phyloP scores from a whole-genome alignment of 306 rosid genomes.

The Vicia faba region DNA sequence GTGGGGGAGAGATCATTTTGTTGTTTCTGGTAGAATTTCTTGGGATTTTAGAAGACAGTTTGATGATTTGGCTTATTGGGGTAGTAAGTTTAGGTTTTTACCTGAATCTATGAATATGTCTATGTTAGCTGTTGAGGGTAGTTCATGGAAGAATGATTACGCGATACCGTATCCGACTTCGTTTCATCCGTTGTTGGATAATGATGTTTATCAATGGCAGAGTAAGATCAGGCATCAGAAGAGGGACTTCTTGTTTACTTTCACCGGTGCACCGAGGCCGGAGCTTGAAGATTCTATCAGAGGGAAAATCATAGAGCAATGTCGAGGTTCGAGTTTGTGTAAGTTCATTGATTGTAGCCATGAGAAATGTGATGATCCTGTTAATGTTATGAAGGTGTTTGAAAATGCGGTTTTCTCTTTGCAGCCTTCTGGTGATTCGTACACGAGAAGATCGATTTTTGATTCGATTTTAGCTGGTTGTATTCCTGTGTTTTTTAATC shows the following conservation, averaged over 20 bases:
- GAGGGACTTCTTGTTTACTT: conserved; percentile 60
- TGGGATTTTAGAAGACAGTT: conserved; percentile 87
- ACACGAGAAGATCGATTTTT: conserved; percentile 83
- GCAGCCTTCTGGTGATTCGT: conserved; percentile 89
- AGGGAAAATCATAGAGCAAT: conserved; percentile 67
- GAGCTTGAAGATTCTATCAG: conserved; percentile 57
- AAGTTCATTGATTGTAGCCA: conserved; percentile 67
- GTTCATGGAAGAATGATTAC: conserved; percentile 86
- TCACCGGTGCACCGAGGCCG: conserved; percentile 84
- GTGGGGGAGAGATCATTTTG: conserved; percentile 90
- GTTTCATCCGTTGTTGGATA: conserved; percentile 58
- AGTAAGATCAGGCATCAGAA: conserved; percentile 43
- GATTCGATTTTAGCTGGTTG: conserved; percentile 88
- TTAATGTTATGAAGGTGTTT: conserved; percentile 60
- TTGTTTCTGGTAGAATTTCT: conserved; percentile 79
- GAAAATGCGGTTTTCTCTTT: conserved; percentile 67
- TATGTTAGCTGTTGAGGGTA: conserved; percentile 79
- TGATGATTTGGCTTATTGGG: conserved; percentile 68
- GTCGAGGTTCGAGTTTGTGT: conserved; percentile 52
- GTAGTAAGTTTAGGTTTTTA: conserved; percentile 73
- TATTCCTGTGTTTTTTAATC: conserved; percentile 88
- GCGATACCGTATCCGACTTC: conserved; percentile 88
- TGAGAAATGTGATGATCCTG: conserved; percentile 65
- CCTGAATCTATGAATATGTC: conserved; percentile 82
- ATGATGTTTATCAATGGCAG: conserved; percentile 59